Base-by-base conservation (phyloP, 164 flowering plant genomes). In the Warburgia ugandensis region DNA sequence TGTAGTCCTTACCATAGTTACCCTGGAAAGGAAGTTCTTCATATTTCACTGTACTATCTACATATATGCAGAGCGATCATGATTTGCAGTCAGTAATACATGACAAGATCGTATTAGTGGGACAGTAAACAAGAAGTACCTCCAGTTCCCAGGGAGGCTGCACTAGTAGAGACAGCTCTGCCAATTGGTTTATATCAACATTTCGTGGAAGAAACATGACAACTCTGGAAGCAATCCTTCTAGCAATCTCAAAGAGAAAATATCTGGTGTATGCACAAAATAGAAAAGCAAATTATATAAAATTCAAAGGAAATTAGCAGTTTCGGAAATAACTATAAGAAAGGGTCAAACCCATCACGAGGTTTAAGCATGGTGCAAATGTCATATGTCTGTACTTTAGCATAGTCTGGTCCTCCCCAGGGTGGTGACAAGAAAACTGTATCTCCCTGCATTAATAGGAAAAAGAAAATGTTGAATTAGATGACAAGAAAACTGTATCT, bases 381-480 rank as follows among this genome's bases (percentile, higher is more conserved):
- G 58, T 81, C 73, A 50, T 83, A 92, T 22, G 62, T 73, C 52
- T 75, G 54, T 43, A 66, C 75, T 71, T 73, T 81, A 8, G 72
- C 41, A 71, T 91, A 91, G 56, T 79, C 88, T 63, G 96, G 98
- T 41, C 96, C 98, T 10, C 98, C 98, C 98, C 98, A 91, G 42
- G 98, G 98, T 59, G 98, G 98, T 56, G 98, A 91, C 65, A 87
- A 60, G 64, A 83, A 91, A 37, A 81, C 82, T 0, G 74, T 68
- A 36, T 85, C 88, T 33, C 84, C 96, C 98, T 89, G 87, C 67
- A 70, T 48, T 13, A 43, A 30, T 41, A 29, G 20, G 36, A 16
- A 26, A 56, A 19, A 32, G 33, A 33, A 12, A 35, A 32, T 14
- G 6, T 22, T 16, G 2, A 23, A 21, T 16, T 12, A 50, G 20